Conservation (phyloP, 441 rosid species). For the Euphorbia schlechtendalii region DNA sequence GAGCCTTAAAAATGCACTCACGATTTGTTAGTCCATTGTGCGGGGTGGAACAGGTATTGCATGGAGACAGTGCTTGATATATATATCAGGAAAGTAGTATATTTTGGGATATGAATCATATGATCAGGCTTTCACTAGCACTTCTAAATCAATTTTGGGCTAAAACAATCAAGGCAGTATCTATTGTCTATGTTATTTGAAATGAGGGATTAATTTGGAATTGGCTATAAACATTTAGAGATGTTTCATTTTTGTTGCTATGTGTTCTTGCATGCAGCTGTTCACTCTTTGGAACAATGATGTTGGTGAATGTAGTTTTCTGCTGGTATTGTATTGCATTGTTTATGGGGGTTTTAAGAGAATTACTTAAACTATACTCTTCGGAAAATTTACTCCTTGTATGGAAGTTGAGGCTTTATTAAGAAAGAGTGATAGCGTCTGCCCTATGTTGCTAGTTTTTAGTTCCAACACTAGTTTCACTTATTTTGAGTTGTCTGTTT, state of each 20-base stretch:
- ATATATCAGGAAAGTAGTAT: too few relatives aligned
- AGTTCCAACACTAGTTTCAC: too few relatives aligned
- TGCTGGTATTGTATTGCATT: not conserved
- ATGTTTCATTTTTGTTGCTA: too few relatives aligned
- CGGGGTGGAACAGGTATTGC: not conserved
- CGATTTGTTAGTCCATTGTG: not conserved
- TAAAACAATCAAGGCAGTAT: not conserved
- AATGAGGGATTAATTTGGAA: not conserved
- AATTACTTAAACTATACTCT: not conserved
- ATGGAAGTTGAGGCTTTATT: not conserved
- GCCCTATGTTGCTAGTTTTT: not conserved
- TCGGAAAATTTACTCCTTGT: not conserved
- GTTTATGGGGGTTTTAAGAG: not conserved
- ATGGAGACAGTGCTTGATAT: too few relatives aligned
- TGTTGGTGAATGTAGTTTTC: too few relatives aligned
- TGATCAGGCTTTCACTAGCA: not conserved
- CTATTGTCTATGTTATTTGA: not conserved
- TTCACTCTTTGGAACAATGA: too few relatives aligned
- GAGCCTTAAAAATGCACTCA: not conserved
- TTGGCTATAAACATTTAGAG: not conserved
- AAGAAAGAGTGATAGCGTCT: not conserved
- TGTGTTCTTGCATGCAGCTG: too few relatives aligned
- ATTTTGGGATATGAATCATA: too few relatives aligned
- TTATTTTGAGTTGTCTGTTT: too few relatives aligned
- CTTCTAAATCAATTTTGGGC: not conserved